Conservation (phyloP, 1,284 basidiomycete genomes). For the Ceratobasidium sp. region DNA sequence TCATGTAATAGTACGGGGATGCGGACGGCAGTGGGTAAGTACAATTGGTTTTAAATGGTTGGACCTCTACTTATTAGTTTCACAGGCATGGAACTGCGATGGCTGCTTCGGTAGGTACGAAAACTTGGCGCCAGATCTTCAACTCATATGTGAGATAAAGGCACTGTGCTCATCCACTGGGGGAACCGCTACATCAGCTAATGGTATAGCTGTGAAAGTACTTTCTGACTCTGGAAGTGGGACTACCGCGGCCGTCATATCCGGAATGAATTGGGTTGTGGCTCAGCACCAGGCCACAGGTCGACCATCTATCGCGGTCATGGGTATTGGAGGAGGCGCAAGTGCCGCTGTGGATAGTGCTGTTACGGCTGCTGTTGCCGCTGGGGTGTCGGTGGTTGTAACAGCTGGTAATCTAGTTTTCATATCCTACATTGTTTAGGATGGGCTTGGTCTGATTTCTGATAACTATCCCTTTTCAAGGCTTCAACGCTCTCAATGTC, state of each 20-base stretch:
- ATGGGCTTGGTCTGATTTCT: too few species aligned
- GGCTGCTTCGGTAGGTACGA: conserved; percentile 23
- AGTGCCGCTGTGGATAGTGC: conserved; percentile 42
- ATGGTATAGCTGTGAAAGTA: conserved; percentile 96
- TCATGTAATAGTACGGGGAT: conserved; percentile 8
- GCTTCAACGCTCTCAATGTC: conserved; percentile 56
- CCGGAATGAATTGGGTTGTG: neutral
- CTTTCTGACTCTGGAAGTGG: conserved; percentile 93
- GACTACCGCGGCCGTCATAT: conserved; percentile 91
- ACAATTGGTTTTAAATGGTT: too few species aligned
- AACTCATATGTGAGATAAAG: neutral
- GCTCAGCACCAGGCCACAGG: neutral
- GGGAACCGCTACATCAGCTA: conserved; percentile 95
- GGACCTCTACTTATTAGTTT: too few species aligned
- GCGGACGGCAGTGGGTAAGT: conserved; percentile 40
- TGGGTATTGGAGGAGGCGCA: conserved; percentile 39
- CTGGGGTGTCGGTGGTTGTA: neutral
- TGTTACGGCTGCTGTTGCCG: neutral
- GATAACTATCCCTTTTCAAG: too few species aligned
- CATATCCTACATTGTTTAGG: too few species aligned
- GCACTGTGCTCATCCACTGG: conserved; percentile 56
- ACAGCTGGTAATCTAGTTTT: conserved; percentile 12
- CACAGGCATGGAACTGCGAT: conserved; percentile 18
- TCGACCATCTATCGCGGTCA: conserved; percentile 37
- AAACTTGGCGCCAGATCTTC: neutral